These are phyloP conservation scores for Gremmenia infestans DNA, from an alignment of 2,329 filamentous ascomycete genomes.

Conservation along the genomic window DNA sequence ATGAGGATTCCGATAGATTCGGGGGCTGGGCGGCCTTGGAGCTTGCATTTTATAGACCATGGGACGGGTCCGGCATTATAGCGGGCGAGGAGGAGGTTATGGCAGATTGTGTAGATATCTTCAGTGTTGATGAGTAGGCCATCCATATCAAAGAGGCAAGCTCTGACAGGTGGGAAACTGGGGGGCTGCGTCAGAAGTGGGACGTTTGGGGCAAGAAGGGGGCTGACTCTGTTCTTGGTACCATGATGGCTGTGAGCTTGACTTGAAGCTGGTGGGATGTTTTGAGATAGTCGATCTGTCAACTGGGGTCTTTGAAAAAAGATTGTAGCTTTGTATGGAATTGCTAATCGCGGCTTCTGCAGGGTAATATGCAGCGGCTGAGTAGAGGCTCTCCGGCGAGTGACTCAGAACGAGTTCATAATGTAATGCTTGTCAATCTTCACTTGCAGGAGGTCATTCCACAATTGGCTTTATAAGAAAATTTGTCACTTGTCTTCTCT, in stretches of 20 bases:
- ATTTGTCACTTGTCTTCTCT: too few species aligned
- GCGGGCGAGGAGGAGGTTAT: constrained; percentile 74
- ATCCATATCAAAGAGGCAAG: constrained; percentile 98
- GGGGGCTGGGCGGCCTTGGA: constrained; percentile 39
- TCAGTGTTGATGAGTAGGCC: constrained; percentile 92
- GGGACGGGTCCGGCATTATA: constrained; percentile 70
- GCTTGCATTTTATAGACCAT: constrained; percentile 87
- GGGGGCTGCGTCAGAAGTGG: constrained; percentile 1
- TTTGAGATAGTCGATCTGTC: neutral
- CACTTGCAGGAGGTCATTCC: too few species aligned
- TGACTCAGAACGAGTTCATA: neutral
- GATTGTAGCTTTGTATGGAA: too few species aligned
- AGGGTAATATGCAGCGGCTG: neutral
- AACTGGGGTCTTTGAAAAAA: neutral
- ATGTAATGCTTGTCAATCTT: too few species aligned
- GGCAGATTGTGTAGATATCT: constrained; percentile 77
- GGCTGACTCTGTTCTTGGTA: constrained; percentile 18
- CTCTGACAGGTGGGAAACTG: constrained; percentile 74
- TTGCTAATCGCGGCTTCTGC: too few species aligned
- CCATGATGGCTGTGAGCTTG: constrained; percentile 7
- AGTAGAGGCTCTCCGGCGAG: neutral
- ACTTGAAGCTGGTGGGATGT: neutral
- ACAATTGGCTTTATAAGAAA: too few species aligned
- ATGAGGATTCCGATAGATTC: constrained; percentile 57
- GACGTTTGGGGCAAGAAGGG: neutral